Percentiles rank a stretch among this genome's conserved stretches.
Conservation (phyloP, 2,329 filamentous ascomycete genomes). For the Leptographium galeiforme region DNA sequence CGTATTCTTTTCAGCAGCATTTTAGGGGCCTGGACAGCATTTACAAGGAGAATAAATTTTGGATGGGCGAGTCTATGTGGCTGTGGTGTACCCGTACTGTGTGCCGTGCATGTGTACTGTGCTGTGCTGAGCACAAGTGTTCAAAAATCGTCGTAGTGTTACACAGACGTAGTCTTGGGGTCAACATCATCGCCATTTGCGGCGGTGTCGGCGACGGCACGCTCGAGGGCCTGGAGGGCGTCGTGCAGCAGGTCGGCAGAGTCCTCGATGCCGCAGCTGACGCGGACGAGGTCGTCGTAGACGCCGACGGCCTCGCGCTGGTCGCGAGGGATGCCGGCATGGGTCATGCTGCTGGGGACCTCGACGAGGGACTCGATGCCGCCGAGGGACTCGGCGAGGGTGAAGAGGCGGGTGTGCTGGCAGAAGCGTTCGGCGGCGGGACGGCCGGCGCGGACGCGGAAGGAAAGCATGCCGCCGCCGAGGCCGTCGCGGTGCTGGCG, state of each 20-base stretch:
- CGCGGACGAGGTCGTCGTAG: conserved; percentile 82
- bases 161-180: neutral
- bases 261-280: conserved; percentile 93
- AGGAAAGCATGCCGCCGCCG: conserved; percentile 95
- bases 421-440: conserved; percentile 85
- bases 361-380: conserved; percentile 88
- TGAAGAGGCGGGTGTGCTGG: conserved; percentile 78
- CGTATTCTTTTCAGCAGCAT: too few species aligned
- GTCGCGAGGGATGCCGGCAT: conserved; percentile 83
- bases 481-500: conserved; percentile 90
- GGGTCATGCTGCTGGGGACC: conserved; percentile 91
- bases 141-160: too few species aligned
- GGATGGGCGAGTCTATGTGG: too few species aligned
- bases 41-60: too few species aligned
- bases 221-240: conserved; percentile 66
- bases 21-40: too few species aligned
- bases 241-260: conserved; percentile 70
- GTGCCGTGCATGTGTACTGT: too few species aligned
- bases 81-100: too few species aligned
- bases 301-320: conserved; percentile 87
- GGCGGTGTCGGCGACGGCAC: conserved; percentile 37
- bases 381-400: conserved; percentile 75
- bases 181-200: neutral
- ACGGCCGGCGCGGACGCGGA: conserved; percentile 81
- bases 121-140: too few species aligned